Percentiles rank a stretch among this genome's conserved stretches.
Conservation (phyloP, 148 eudicot genomes). For the Rhododendron vialii region DNA sequence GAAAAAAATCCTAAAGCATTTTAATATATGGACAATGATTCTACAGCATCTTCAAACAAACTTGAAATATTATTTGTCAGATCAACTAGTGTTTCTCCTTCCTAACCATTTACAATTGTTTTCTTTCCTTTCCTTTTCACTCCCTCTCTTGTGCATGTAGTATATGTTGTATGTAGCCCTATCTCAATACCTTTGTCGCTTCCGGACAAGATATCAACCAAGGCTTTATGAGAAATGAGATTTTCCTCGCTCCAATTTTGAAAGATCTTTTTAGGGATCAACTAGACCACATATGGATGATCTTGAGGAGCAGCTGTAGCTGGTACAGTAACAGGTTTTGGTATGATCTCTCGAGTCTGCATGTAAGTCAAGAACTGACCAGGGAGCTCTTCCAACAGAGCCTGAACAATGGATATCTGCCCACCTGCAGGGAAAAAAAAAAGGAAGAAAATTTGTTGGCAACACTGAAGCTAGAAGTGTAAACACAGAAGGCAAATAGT, state of each 20-base stretch:
- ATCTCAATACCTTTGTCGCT: background rate
- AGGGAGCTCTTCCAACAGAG: conserved; percentile 11
- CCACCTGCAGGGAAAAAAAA: background rate
- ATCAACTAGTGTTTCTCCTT: background rate
- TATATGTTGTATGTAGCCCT: background rate
- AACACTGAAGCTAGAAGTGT: background rate
- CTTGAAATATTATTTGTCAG: background rate
- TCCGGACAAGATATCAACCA: background rate
- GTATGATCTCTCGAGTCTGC: background rate
- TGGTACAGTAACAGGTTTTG: background rate
- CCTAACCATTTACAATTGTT: background rate
- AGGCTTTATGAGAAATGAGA: background rate
- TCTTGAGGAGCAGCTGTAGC: background rate
- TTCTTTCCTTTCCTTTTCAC: background rate
- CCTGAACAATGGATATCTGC: background rate
- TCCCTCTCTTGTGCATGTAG: background rate
- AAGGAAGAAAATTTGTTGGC: background rate
- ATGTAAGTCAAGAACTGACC: conserved; percentile 4
- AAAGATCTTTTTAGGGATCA: background rate
- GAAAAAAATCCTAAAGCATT: background rate
- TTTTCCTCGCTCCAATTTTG: background rate
- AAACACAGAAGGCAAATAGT: background rate
- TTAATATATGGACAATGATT: too few relatives aligned
- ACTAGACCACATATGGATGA: background rate
- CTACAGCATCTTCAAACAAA: background rate